Evolutionary conservation across 345 rosid species (phyloP).

Genomic region (Cardamine occulta): DNA sequence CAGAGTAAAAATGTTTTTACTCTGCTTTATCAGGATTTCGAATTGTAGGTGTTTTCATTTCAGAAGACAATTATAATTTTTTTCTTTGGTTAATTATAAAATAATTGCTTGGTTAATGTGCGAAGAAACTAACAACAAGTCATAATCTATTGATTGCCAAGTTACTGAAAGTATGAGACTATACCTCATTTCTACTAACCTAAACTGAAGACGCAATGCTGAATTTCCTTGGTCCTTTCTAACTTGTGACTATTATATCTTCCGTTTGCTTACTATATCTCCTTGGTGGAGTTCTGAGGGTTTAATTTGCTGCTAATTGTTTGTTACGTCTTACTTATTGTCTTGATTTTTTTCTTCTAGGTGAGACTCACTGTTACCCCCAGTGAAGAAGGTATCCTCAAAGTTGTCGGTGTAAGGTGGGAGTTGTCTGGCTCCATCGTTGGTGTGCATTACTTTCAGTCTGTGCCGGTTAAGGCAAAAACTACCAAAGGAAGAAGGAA

Average conservation of each 20-base stretch:
- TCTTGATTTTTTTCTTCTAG: constrained; percentile 45
- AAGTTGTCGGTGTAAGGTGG: constrained; percentile 91
- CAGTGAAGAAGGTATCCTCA: constrained; percentile 77
- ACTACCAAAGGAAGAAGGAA: constrained; percentile 58
- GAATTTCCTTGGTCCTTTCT: constrained; percentile 19
- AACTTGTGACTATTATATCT: constrained; percentile 15
- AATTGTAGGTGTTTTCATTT: constrained; percentile 19
- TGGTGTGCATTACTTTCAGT: constrained; percentile 70
- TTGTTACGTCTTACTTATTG: constrained; percentile 28
- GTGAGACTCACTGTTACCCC: constrained; percentile 90
- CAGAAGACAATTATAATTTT: neutral
- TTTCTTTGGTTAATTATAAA: neutral
- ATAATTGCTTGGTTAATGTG: constrained; percentile 14
- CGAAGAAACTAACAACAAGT: constrained; percentile 14
- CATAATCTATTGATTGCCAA: constrained; percentile 23
- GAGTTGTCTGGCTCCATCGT: constrained; percentile 77
- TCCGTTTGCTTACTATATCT: constrained; percentile 7
- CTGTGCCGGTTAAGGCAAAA: constrained; percentile 56
- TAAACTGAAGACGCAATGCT: constrained; percentile 13
- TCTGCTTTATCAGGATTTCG: constrained; percentile 21
- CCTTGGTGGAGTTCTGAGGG: constrained; percentile 18
- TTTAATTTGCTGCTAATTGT: constrained; percentile 10
- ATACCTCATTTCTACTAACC: constrained; percentile 20
- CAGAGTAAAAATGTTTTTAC: neutral
- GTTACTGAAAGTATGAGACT: constrained; percentile 9